Conservation (phyloP, 441 rosid species). For the Sinapis alba region DNA sequence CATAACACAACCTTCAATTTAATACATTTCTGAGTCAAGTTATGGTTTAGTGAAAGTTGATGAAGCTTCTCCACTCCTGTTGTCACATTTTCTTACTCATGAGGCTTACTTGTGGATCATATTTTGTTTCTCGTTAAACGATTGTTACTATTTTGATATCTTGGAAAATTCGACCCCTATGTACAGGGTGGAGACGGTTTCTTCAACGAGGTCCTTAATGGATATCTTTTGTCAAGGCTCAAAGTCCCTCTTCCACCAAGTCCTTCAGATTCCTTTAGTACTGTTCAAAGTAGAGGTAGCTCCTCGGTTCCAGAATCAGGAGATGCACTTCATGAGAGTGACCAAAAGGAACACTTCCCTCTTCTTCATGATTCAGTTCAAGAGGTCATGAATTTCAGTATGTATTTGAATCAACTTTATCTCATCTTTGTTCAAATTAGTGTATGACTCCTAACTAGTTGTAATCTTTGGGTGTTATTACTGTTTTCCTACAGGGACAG, state of each 20-base stretch:
- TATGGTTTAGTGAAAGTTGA: conserved; percentile 22
- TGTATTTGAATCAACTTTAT: conserved; percentile 36
- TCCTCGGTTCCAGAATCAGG: conserved; percentile 42
- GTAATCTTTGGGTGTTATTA: conserved; percentile 25
- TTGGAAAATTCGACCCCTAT: conserved; percentile 9
- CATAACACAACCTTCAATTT: conserved; percentile 8
- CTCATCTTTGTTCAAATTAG: conserved; percentile 18
- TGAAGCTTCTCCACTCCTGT: conserved; percentile 14
- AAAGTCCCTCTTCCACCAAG: conserved; percentile 82
- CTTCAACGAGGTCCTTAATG: conserved; percentile 91
- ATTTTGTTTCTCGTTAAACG: conserved; percentile 5
- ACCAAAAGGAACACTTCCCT: conserved; percentile 56
- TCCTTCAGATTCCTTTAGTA: conserved; percentile 61
- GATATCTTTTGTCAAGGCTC: conserved; percentile 79
- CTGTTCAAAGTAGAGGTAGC: conserved; percentile 44
- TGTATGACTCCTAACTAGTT: conserved; percentile 11
- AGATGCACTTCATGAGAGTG: conserved; percentile 43
- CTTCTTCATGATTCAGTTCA: conserved; percentile 47
- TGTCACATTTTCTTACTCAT: conserved; percentile 8
- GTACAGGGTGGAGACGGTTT: conserved; percentile 97
- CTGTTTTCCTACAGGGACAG: conserved; percentile 45
- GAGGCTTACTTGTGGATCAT: background rate
- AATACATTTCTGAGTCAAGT: conserved; percentile 3
- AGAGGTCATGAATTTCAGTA: conserved; percentile 49
- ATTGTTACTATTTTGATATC: background rate